Percentiles rank a stretch among this genome's conserved stretches.
phyloP scores from a whole-genome alignment of 192 early-diverging fungal species.

The Obelidium mucronatum region DNA sequence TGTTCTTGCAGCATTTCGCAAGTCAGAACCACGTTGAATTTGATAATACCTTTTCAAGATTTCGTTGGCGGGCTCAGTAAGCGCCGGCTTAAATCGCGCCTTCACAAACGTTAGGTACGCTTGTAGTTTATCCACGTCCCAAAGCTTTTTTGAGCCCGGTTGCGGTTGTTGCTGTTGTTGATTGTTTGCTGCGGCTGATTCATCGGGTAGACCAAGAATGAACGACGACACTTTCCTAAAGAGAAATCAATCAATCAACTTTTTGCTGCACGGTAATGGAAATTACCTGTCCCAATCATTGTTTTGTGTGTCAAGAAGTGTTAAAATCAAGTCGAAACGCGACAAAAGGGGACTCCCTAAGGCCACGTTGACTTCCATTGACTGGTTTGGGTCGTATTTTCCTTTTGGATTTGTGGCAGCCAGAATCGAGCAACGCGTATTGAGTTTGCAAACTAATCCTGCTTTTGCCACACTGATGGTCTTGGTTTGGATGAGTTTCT shows the following conservation, averaged over 20 bases:
- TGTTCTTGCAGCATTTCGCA: conserved; percentile 72
- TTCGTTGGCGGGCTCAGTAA: conserved; percentile 65
- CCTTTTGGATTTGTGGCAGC: conserved; percentile 83
- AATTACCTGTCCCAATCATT: conserved; percentile 70
- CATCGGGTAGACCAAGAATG: conserved; percentile 41
- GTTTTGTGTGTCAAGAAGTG: conserved; percentile 72
- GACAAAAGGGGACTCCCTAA: conserved; percentile 72
- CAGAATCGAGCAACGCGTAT: conserved; percentile 79
- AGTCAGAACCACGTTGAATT: conserved; percentile 70
- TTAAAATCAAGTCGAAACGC: conserved; percentile 77
- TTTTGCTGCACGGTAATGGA: too few species aligned
- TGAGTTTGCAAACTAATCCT: conserved; percentile 82
- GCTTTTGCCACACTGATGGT: conserved; percentile 81
- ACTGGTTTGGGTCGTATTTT: conserved; percentile 68
- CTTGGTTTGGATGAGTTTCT: conserved; percentile 8
- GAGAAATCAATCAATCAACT: conserved; percentile 21
- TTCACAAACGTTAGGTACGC: conserved; percentile 73
- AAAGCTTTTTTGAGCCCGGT: conserved; percentile 49
- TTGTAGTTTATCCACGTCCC: conserved; percentile 70
- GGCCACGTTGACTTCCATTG: conserved; percentile 72
- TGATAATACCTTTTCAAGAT: conserved; percentile 77
- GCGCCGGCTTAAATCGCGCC: conserved; percentile 55
- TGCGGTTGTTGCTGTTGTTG: neutral
- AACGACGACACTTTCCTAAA: conserved; percentile 50
- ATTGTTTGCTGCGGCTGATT: neutral